Base-by-base conservation (phyloP, 176 grass and related monocot species). In the Pontederia paniculata region DNA sequence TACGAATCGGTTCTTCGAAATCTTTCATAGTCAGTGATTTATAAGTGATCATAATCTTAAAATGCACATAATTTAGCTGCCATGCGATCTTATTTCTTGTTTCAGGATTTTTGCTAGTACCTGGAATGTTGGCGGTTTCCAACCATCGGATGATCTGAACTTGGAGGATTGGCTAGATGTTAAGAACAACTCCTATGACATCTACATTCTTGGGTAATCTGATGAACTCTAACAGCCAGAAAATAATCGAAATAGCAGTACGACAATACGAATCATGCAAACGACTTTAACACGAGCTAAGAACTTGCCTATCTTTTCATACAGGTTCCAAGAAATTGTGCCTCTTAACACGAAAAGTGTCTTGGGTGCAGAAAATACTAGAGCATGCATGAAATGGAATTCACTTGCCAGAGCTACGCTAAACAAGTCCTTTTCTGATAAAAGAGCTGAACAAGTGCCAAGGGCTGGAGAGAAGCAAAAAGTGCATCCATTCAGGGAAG, bases 301-400 rank as follows among this genome's bases (percentile, higher is more conserved):
- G 23, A 28, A 14, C 23, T 57, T 10, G 16, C 58, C 20, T 12
- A 2, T 43, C 9, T 12, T 45, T 66, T 2, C 47, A 16, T 9
- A 21, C 28, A 67, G 64, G 14, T 67, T 67, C 47, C 64, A 67
- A 54, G 64, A 67, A 67, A 25, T 67, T n/a, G 64, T 67, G n/a
- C 64, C 64, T 10, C 64, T 67, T 43, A 54, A 17, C n/a, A 48
- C 50, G 5, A 67, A 53, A 48, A 67, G 43, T 53, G 50, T 67
- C 0, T 50, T 67, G 4, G 50, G 64, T 17, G 11, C 49, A 41
- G 64, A 67, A 7, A 67, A 54, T 17, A 67, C 25, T 14, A 67
- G 50, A 43, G 44, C 53, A 48, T 28, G 42, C 17, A 17, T 17
- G 11, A 50, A 21, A 17, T 67, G 64, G 64, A 67, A 67, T 50